Conservation (phyloP, 495 filamentous ascomycete species). For the Aspergillus funiculosus region DNA sequence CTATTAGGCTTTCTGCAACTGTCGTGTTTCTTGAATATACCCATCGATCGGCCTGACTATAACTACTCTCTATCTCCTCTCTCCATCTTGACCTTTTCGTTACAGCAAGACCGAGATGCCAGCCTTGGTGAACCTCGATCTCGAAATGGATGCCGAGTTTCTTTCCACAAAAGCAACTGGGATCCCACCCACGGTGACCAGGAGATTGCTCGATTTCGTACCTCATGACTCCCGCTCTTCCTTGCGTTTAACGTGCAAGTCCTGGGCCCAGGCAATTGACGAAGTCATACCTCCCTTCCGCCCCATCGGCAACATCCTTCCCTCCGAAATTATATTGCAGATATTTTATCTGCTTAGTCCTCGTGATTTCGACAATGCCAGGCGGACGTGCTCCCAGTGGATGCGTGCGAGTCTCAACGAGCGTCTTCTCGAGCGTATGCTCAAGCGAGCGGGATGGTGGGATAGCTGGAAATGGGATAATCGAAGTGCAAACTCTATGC, state of each 20-base stretch:
- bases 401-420: conserved; percentile 56
- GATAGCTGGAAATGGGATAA: conserved; percentile 38
- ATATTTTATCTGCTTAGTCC: conserved; percentile 53
- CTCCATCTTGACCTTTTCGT: not conserved
- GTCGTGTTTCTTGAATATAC: too few relatives aligned
- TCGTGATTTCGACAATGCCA: conserved; percentile 59
- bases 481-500: conserved; percentile 14
- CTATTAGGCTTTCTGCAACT: too few relatives aligned
- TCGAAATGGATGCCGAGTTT: not conserved
- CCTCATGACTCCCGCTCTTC: conserved; percentile 5
- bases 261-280: conserved; percentile 15
- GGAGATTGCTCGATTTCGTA: conserved; percentile 7
- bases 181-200: conserved; percentile 10
- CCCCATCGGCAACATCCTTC: conserved; percentile 40
- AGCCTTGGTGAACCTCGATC: not conserved
- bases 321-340: conserved; percentile 57
- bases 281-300: conserved; percentile 1
- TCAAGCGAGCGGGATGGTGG: conserved; percentile 58
- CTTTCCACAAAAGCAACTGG: not conserved
- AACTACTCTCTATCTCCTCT: too few relatives aligned
- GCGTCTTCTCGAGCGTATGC: conserved; percentile 46
- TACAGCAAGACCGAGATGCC: conserved; percentile 1
- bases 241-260: conserved; percentile 14
- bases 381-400: conserved; percentile 62
- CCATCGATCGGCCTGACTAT: too few relatives aligned